A percentile compares a stretch with the other conserved stretches of the same genome.
Evolutionary conservation across 179 eudicot genomes (phyloP).

Genomic region (Silene coronaria): DNA sequence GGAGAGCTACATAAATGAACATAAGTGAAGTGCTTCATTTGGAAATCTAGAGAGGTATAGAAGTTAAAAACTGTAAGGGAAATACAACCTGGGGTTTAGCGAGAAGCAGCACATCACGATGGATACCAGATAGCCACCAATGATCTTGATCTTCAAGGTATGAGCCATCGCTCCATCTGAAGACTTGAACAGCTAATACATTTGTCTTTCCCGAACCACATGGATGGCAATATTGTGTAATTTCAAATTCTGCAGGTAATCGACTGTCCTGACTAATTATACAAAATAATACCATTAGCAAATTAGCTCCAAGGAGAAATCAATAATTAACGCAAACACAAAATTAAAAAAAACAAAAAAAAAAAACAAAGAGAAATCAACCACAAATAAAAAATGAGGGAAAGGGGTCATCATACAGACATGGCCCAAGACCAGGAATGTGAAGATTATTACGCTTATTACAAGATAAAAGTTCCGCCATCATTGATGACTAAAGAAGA

Average conservation of each 20-base stretch:
- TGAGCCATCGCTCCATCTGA: conserved; percentile 94
- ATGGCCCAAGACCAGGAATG: background rate
- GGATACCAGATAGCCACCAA: conserved; percentile 99
- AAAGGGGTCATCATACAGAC: background rate
- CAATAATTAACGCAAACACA: background rate
- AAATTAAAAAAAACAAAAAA: too few species aligned
- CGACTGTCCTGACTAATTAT: conserved; percentile 89
- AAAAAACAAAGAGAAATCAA: background rate
- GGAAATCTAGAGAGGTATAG: background rate
- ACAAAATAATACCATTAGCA: conserved; percentile 8
- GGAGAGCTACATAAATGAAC: background rate
- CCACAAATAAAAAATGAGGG: background rate
- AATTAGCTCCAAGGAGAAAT: background rate
- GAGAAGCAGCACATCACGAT: conserved; percentile 90
- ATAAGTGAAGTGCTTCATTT: background rate
- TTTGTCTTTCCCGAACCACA: conserved; percentile 64
- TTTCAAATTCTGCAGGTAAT: conserved; percentile 96
- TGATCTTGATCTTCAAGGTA: conserved; percentile 99
- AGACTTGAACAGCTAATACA: conserved; percentile 81
- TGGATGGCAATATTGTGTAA: conserved; percentile 72
- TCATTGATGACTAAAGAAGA: background rate
- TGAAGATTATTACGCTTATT: background rate
- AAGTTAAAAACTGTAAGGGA: background rate
- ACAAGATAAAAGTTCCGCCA: background rate
- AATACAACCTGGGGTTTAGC: conserved; percentile 78